These are phyloP conservation scores for Xenosphaeropsis pyriputrescens DNA, from an alignment of 2,329 filamentous ascomycete species.

Conservation along the genomic window DNA sequence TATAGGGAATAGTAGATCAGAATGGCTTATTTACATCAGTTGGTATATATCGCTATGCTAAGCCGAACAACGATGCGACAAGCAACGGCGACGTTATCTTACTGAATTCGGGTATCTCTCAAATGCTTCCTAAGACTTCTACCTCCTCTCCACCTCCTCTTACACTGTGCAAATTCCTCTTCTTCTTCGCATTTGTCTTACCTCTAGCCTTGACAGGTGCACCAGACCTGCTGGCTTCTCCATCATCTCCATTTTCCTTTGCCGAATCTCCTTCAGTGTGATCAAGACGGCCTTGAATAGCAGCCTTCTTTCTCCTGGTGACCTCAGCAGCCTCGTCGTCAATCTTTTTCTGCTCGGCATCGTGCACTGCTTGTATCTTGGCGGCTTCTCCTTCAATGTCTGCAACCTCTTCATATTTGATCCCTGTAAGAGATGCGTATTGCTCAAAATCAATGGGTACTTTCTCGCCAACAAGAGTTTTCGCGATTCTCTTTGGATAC, in stretches of 20 bases:
- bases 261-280: slow-evolving; percentile 3
- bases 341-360: slow-evolving; percentile 28
- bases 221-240: slow-evolving; percentile 6
- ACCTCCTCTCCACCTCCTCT: slow-evolving; percentile 15
- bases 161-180: slow-evolving; percentile 14
- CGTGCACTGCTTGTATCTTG: slow-evolving; percentile 25
- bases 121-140: slow-evolving; percentile 13
- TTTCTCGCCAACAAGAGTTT: slow-evolving; percentile 45
- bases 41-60: no score
- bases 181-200: slow-evolving; percentile 7
- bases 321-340: slow-evolving; percentile 22
- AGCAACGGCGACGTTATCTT: no score
- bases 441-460: slow-evolving; percentile 44
- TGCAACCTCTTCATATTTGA: slow-evolving; percentile 38
- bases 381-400: slow-evolving; percentile 38
- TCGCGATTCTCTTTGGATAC: slow-evolving; percentile 47
- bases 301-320: slow-evolving; percentile 13
- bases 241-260: slow-evolving; percentile 10
- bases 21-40: no score
- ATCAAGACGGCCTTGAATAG: slow-evolving; percentile 6
- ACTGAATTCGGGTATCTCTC: not conserved
- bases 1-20: no score
- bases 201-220: slow-evolving; percentile 5
- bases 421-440: slow-evolving; percentile 37
- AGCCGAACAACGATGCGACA: no score